Conservation (phyloP, 306 rosid species). For the Macrotyloma uniflorum region DNA sequence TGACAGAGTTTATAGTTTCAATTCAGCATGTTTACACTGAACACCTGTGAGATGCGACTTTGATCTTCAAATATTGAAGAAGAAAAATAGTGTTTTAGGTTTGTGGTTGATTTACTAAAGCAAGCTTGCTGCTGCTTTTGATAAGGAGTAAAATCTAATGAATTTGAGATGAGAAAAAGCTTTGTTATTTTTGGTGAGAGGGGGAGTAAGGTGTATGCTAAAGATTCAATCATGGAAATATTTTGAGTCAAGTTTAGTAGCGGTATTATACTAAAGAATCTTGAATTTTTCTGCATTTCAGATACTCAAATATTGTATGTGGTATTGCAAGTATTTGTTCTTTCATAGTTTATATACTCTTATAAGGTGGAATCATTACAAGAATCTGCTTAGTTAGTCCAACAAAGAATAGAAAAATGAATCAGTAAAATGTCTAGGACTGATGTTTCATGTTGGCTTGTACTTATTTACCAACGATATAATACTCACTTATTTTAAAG, state of each 20-base stretch:
- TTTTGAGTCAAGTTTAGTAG: background rate
- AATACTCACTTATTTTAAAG: too few species aligned
- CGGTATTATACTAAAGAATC: background rate
- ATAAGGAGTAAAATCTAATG: slow-evolving; percentile 6
- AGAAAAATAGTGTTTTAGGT: background rate
- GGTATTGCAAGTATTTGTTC: background rate
- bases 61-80: slow-evolving; percentile 12
- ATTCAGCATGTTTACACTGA: slow-evolving; percentile 1
- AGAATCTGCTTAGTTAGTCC: background rate
- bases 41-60: background rate
- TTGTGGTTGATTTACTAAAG: slow-evolving; percentile 5
- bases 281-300: background rate
- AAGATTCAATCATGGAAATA: background rate
- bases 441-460: background rate
- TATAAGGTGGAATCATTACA: background rate
- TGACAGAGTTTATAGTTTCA: background rate
- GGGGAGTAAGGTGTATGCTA: background rate
- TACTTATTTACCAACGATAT: too few species aligned
- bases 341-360: background rate
- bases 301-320: background rate
- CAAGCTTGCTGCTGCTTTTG: background rate
- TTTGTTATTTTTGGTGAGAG: background rate
- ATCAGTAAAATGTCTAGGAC: background rate
- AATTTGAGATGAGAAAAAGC: background rate
- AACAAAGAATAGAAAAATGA: background rate